A percentile compares a stretch with the other conserved stretches of the same genome.
Conservation (phyloP, 345 rosid genomes). For the Eucalyptus fibrosa region DNA sequence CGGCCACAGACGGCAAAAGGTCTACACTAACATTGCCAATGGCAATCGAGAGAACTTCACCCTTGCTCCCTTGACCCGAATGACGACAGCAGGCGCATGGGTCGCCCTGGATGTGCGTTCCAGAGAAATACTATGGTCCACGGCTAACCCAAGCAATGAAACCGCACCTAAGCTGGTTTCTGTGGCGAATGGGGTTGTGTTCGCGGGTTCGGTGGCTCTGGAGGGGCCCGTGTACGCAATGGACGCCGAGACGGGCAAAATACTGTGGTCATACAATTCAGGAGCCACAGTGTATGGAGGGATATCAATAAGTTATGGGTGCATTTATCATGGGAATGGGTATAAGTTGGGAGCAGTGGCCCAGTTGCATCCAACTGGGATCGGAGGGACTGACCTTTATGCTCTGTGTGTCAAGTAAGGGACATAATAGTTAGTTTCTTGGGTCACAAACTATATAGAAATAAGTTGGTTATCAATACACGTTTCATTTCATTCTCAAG, state of each 20-base stretch:
- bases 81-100: constrained; percentile 28
- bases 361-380: constrained; percentile 22
- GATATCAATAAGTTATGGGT: constrained; percentile 14
- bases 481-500: not conserved
- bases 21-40: constrained; percentile 25
- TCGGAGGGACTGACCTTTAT: constrained; percentile 18
- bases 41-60: constrained; percentile 10
- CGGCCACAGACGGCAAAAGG: constrained; percentile 23
- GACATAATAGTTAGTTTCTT: not conserved
- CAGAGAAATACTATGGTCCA: constrained; percentile 19
- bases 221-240: constrained; percentile 24
- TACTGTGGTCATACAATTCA: constrained; percentile 17
- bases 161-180: constrained; percentile 17
- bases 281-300: constrained; percentile 29
- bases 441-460: not conserved
- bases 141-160: constrained; percentile 28
- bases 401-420: constrained; percentile 11
- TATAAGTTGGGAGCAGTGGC: constrained; percentile 5
- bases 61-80: constrained; percentile 12
- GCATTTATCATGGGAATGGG: constrained; percentile 28
- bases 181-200: constrained; percentile 1
- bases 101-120: constrained; percentile 23
- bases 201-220: constrained; percentile 22
- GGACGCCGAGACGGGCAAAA: constrained; percentile 9
- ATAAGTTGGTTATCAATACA: not conserved